A percentile compares a stretch with the other conserved stretches of the same genome.
Conservation (phyloP, 2,329 filamentous ascomycete genomes). For the Neoscytalidium dimidiatum region DNA sequence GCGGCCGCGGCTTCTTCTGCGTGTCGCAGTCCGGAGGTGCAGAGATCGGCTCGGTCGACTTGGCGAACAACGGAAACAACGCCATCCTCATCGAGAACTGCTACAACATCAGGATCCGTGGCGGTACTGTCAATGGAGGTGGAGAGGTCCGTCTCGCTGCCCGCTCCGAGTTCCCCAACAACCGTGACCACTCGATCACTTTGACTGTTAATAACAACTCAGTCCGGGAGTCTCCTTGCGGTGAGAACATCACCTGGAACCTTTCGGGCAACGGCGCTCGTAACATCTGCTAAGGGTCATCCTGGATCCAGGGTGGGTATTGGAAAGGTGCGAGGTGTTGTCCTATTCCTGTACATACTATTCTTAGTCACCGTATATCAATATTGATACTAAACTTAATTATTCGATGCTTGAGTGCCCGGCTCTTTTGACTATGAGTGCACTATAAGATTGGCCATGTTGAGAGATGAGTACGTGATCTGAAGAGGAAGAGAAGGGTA, state of each 20-base stretch:
- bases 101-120: conserved; percentile 55
- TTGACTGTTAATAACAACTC: conserved; percentile 52
- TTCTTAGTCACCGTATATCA: too few relatives aligned
- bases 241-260: conserved; percentile 53
- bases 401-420: too few relatives aligned
- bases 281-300: conserved; percentile 47
- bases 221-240: conserved; percentile 58
- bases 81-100: conserved; percentile 62
- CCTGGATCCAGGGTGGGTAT: too few relatives aligned
- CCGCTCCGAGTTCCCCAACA: conserved; percentile 57
- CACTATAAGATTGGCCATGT: too few relatives aligned
- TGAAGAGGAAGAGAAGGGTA: too few relatives aligned
- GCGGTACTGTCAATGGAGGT: conserved; percentile 56
- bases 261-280: conserved; percentile 49
- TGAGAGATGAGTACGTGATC: too few relatives aligned
- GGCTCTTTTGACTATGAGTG: too few relatives aligned
- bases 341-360: too few relatives aligned
- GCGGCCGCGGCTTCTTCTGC: conserved; percentile 60
- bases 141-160: conserved; percentile 59
- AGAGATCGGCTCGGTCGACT: conserved; percentile 52
- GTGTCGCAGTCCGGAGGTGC: conserved; percentile 59
- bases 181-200: conserved; percentile 53
- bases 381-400: too few relatives aligned
- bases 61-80: conserved; percentile 58
- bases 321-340: too few relatives aligned